Evolutionary conservation across 2,329 filamentous ascomycete species (phyloP), one percentile per base, ranked within the genome.

Genomic region (Nemania diffusa): DNA sequence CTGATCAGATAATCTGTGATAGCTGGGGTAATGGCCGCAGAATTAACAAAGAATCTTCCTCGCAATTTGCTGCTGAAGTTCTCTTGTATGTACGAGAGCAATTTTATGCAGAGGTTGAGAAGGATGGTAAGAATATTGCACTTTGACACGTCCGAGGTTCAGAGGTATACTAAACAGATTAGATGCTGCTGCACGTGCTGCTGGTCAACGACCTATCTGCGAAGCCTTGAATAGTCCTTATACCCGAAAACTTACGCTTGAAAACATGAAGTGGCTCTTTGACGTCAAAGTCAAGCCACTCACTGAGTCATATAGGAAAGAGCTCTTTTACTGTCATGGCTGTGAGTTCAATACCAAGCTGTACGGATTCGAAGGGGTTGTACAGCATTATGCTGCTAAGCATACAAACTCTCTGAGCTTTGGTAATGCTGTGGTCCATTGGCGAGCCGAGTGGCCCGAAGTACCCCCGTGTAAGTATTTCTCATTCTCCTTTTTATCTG

Each of bases 211-310:
- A 62, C 81, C 82, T 4, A 73, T 78, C 29, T 62, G 76, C 9
- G 87, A 90, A 68, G 83, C 84, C 7, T 80, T 81, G 1, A 80
- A 85, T 68, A 86, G 84, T 0, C 83, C 87, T 6, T 86, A 84
- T 72, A 88, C 59, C 22, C 56, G 60, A 22, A 63, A 62, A 37
- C 67, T 67, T 52, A 67, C 65, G 6, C 80, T 96, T 71, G 92
- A 95, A 75, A 93, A 94, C 74, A 94, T 96, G 92, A 94, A 92
- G 78, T 95, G 91, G 88, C 82, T 94, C 32, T 94, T 92, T 76
- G 92, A 94, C 74, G 87, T 87, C 71, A 94, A 93, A 77, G 84
- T 96, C 75, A 92, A 89, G 74, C 88, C 88, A 26, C 80, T 88
- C 61, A 92, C 90, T 2, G 90, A 93, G 69, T 80, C 82, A 52